A percentile compares a stretch with the other conserved stretches of the same genome.
phyloP scores from a whole-genome alignment of 441 rosid genomes.

The Manihot esculenta region DNA sequence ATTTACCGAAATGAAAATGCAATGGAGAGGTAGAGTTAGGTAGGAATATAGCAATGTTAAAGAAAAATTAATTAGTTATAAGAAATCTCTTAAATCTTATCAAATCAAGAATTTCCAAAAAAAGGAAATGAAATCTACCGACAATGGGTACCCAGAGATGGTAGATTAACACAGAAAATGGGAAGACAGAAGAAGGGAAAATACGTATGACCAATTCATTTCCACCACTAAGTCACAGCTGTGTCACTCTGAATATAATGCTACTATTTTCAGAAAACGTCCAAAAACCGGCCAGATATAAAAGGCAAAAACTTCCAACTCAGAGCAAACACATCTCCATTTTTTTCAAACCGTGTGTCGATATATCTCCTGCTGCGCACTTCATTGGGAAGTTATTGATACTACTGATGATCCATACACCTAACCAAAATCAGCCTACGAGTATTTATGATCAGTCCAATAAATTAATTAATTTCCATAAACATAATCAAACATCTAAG shows the following conservation, averaged over 20 bases:
- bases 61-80: no score
- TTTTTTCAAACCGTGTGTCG: background rate
- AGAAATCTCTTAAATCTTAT: no score
- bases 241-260: background rate
- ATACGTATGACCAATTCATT: background rate
- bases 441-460: background rate
- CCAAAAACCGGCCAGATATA: background rate
- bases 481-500: background rate
- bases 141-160: background rate
- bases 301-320: background rate
- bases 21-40: no score
- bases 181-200: background rate
- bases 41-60: no score
- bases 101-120: background rate
- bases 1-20: no score
- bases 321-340: background rate
- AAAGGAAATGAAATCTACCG: background rate
- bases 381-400: background rate
- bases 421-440: background rate
- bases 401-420: background rate
- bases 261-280: background rate
- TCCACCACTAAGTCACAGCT: background rate
- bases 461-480: background rate
- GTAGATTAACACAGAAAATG: background rate
- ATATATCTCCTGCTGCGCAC: background rate